Evolutionary conservation across 495 filamentous ascomycete species (phyloP).

Genomic region (Immersiella caudata): DNA sequence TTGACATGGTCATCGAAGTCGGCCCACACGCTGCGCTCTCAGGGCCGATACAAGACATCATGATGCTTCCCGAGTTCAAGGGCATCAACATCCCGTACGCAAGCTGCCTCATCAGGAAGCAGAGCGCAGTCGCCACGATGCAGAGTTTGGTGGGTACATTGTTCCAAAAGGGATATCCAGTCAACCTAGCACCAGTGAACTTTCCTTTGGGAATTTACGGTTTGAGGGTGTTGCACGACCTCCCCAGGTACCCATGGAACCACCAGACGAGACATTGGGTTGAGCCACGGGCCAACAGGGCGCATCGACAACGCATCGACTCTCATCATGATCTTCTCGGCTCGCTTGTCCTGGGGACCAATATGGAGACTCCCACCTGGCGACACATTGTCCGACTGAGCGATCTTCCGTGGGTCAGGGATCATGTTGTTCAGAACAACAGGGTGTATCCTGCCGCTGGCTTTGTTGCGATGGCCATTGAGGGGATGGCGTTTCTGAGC

Average conservation of each 20-base stretch:
- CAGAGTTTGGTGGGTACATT: slow-evolving; percentile 36
- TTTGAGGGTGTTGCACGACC: slow-evolving; percentile 38
- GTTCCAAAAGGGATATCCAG: slow-evolving; percentile 39
- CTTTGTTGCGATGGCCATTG: slow-evolving; percentile 55
- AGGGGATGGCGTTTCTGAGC: slow-evolving; percentile 39
- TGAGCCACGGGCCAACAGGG: slow-evolving; percentile 46
- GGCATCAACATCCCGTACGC: slow-evolving; percentile 30
- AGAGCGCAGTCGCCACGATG: slow-evolving; percentile 39
- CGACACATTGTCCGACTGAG: slow-evolving; percentile 40
- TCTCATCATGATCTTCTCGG: slow-evolving; percentile 56
- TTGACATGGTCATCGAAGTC: slow-evolving; percentile 44
- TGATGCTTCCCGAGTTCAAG: slow-evolving; percentile 34
- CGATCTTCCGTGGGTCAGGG: slow-evolving; percentile 53
- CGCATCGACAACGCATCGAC: slow-evolving; percentile 40
- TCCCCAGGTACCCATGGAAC: slow-evolving; percentile 51
- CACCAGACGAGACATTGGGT: slow-evolving; percentile 49
- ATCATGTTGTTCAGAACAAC: slow-evolving; percentile 46
- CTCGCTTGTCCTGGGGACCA: slow-evolving; percentile 31
- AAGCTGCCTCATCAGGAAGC: slow-evolving; percentile 36
- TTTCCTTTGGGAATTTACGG: slow-evolving; percentile 35
- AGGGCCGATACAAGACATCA: slow-evolving; percentile 57
- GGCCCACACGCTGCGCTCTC: slow-evolving; percentile 50
- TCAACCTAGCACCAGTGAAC: slow-evolving; percentile 48
- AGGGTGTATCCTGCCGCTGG: slow-evolving; percentile 59
- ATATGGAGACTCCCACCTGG: slow-evolving; percentile 46